Evolutionary conservation across 2,329 filamentous ascomycete species (phyloP).

Genomic region (Apiospora aurea): DNA sequence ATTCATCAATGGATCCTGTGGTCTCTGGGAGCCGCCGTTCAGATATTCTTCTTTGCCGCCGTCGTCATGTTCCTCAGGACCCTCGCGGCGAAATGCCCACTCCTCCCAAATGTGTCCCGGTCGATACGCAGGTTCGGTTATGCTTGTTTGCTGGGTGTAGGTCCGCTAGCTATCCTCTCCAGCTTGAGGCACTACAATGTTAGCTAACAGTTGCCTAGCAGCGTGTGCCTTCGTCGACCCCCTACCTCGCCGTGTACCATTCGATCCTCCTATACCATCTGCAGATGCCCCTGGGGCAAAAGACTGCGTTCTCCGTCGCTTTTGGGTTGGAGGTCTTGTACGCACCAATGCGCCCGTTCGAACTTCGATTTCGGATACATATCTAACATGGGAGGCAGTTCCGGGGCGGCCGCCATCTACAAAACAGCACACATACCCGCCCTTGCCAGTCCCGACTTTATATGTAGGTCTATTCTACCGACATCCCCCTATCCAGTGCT

Average conservation of each 20-base stretch:
- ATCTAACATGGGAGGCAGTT: constrained; percentile 22
- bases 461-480: constrained; percentile 30
- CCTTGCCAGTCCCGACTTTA: constrained; percentile 32
- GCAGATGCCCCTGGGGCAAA: constrained; percentile 43
- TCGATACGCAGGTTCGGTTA: background rate
- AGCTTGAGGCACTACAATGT: too few species aligned
- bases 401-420: constrained; percentile 30
- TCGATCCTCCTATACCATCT: constrained; percentile 45
- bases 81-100: background rate
- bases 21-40: background rate
- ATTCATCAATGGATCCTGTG: constrained; percentile 34
- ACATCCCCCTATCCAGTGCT: background rate
- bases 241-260: constrained; percentile 52
- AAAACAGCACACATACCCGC: constrained; percentile 28
- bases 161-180: background rate
- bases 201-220: constrained; percentile 31
- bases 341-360: too few species aligned
- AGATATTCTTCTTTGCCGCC: background rate
- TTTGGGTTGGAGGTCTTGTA: constrained; percentile 39
- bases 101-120: background rate
- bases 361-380: too few species aligned
- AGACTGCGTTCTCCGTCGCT: constrained; percentile 34
- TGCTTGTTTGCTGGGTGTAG: constrained; percentile 31
- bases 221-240: constrained; percentile 46
- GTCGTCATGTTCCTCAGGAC: background rate